Percentiles rank a stretch among this genome's conserved stretches.
Conservation (phyloP, 768 basidiomycete genomes). For the Boletus tylopilopsis region DNA sequence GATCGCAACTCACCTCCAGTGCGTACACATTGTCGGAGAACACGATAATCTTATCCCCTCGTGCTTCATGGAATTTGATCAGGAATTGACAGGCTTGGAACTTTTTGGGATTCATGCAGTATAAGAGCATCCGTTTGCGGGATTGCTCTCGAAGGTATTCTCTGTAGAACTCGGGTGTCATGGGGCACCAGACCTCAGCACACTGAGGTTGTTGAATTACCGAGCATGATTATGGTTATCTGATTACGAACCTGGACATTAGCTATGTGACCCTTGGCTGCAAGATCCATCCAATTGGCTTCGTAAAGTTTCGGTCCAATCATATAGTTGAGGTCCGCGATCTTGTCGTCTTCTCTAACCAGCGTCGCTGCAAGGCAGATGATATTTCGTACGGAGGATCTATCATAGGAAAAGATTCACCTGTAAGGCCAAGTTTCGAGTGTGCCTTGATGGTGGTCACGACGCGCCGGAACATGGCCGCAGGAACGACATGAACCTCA, state of each 20-base stretch:
- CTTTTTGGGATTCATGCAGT: conserved; percentile 99
- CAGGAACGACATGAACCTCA: conserved; percentile 98
- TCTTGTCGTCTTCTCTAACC: conserved; percentile 98
- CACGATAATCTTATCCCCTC: conserved; percentile 99
- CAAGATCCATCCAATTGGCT: conserved; percentile 99
- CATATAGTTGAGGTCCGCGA: conserved; percentile 97
- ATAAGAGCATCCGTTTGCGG: conserved; percentile 91
- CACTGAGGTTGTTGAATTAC: conserved; percentile 51
- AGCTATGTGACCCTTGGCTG: conserved; percentile 98
- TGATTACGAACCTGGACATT: conserved; percentile 84
- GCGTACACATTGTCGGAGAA: conserved; percentile 99
- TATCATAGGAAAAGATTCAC: conserved; percentile 38
- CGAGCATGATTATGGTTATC: background rate
- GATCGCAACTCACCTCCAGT: conserved; percentile 64
- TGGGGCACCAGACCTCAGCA: conserved; percentile 99
- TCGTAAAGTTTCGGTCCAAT: conserved; percentile 99
- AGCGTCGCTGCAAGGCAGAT: conserved; percentile 67
- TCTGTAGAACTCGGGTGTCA: conserved; percentile 99
- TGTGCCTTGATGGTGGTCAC: conserved; percentile 99
- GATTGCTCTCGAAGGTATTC: conserved; percentile 94
- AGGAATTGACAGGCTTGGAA: conserved; percentile 99
- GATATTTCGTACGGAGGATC: background rate
- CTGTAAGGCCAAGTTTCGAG: conserved; percentile 95
- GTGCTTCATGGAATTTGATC: conserved; percentile 95
- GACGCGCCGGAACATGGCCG: conserved; percentile 96